These are phyloP conservation scores for Aspergillus pseudoterreus DNA, from an alignment of 2,329 filamentous ascomycete species.

Conservation along the genomic window DNA sequence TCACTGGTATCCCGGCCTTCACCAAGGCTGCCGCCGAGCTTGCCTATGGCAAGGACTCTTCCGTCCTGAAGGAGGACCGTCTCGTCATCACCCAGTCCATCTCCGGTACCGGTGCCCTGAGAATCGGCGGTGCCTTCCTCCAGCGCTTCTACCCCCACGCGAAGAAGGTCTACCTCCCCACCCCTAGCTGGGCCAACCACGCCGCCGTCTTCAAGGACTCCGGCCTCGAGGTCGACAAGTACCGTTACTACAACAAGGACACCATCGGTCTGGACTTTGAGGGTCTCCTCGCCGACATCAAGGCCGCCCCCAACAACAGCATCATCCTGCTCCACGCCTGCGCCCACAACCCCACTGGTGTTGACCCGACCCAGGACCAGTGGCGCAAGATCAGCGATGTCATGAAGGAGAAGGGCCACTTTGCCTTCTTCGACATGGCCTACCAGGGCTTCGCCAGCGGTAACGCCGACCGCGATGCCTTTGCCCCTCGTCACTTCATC, in stretches of 20 bases:
- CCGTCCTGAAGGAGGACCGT: constrained; percentile 68
- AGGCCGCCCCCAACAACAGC: constrained; percentile 79
- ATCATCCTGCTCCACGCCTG: constrained; percentile 94
- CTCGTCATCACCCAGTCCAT: constrained; percentile 96
- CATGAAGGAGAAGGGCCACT: constrained; percentile 83
- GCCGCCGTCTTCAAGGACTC: constrained; percentile 92
- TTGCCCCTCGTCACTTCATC: constrained; percentile 89
- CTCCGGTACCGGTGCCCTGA: constrained; percentile 92
- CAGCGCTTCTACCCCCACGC: constrained; percentile 83
- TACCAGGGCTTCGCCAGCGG: constrained; percentile 98
- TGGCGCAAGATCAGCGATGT: constrained; percentile 87
- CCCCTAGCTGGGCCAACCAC: constrained; percentile 97
- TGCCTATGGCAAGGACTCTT: constrained; percentile 79
- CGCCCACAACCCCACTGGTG: constrained; percentile 95
- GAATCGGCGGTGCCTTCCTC: constrained; percentile 92
- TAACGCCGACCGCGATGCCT: constrained; percentile 87
- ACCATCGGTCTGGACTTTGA: constrained; percentile 98
- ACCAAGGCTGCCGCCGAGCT: constrained; percentile 86
- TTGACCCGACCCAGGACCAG: constrained; percentile 88
- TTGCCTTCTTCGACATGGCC: constrained; percentile 98
- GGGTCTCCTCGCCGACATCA: constrained; percentile 85
- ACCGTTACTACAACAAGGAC: constrained; percentile 98
- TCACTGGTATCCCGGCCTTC: constrained; percentile 93
- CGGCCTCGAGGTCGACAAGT: constrained; percentile 86
- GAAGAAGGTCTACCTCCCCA: constrained; percentile 96